Evolutionary conservation across 371 early-diverging fungal genomes (phyloP), one percentile per base, ranked within the genome.

Genomic region (Syncephalastrum contaminatum): DNA sequence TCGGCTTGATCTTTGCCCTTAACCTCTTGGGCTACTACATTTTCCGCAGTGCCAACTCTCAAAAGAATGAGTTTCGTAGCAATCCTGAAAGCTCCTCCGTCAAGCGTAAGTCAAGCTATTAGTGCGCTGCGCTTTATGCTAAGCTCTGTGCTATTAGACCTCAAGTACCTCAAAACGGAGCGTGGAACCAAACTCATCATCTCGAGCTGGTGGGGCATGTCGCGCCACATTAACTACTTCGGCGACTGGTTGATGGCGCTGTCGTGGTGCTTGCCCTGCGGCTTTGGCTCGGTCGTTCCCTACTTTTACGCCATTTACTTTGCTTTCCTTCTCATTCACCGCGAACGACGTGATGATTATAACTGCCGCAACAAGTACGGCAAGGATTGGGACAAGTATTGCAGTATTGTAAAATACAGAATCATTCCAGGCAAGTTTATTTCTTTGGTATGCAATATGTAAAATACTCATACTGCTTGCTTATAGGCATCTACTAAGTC

Each of bases 281-380:
- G 81, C 5, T 73, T 68, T 45, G 80, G 71, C 51, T 78, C 87
- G 25, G 78, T 85, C 22, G 76, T 97, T 36, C 92, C 97, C 14
- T 97, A 93, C 83, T 95, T 95, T 75, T 96, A 97, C 72, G 80
- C 88, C 13, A 66, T 91, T 60, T 97, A 95, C 73, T 95, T 97
- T 80, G 87, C 83, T 19, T 79, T 94, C 22, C 74, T 96, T 39
- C 82, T 97, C 21, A 62, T 94, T 44, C 97, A 97, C 70, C 91
- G 97, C 43, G 91, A 87, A 52, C 68, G 80, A 56, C 83, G 97
- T 53, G 97, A 97, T 64, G 94, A 95, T 53, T 84, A 88, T 56
- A 86, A 88, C 63, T 97, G 97, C 74, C 80, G 77, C 42, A 73
- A 73, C 43, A 97, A 97, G 75, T 97, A 97, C 69, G 93, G 93